phyloP scores from a whole-genome alignment of 768 basidiomycete genomes.

The Podaxis sp. region DNA sequence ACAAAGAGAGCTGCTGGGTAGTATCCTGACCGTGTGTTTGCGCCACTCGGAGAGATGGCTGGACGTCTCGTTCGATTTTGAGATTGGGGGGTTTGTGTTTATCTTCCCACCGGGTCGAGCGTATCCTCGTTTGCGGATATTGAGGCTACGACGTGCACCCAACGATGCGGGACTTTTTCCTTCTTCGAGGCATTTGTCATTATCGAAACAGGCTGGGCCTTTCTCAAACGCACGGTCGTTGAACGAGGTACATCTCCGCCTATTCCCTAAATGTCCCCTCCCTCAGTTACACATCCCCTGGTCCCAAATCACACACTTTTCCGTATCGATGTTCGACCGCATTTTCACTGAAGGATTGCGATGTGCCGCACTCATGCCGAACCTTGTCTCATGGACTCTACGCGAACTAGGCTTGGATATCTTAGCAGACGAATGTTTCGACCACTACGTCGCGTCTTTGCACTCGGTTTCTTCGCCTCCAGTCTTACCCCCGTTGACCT shows the following conservation, averaged over 20 bases:
- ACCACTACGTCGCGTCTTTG: background rate
- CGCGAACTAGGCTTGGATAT: background rate
- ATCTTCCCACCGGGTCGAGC: background rate
- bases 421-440: background rate
- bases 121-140: background rate
- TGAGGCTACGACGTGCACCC: background rate
- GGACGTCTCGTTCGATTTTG: background rate
- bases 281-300: background rate
- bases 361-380: background rate
- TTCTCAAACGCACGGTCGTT: background rate
- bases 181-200: too few species aligned
- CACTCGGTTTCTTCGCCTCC: background rate
- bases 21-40: background rate
- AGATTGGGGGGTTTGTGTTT: background rate
- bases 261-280: background rate
- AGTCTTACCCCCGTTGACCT: too few species aligned
- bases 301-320: background rate
- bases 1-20: background rate
- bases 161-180: too few species aligned
- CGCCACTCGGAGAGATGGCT: background rate
- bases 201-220: background rate
- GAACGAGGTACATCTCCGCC: background rate
- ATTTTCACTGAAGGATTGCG: background rate
- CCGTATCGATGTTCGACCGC: background rate
- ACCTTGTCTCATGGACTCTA: background rate